Base-by-base conservation (phyloP, 164 flowering plant genomes). In the Dillenia suffruticosa region DNA sequence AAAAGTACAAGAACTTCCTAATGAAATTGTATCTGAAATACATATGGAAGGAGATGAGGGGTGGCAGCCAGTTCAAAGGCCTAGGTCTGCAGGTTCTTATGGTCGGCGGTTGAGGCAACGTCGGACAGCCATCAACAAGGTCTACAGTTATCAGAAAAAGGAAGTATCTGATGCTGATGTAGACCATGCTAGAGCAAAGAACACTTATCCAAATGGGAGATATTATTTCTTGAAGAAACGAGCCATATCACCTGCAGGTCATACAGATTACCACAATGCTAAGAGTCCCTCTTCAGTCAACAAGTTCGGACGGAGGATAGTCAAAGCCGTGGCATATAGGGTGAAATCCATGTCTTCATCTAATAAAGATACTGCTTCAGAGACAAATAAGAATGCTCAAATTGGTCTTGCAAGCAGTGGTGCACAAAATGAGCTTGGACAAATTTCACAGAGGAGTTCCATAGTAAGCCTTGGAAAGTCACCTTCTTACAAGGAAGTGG, bases 401-500 rank as follows among this genome's bases (percentile, higher is more conserved):
- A 32, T 5, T 5, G 40, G 40, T 32, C 40, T 32, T 32, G 40
- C 40, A 32, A 32, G 40, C 40, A 32, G 40, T 32, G 40, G 76
- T 72, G 54, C 76, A 15, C 74, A 76, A 22, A 64, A 51, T 72
- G 83, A 77, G 57, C 56, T 46, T 45, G 67, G 64, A 66, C 52
- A 74, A 49, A 26, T 68, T 63, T 57, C 70, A 19, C 79, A 68
- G 65, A 84, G 68, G 60, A 74, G 75, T 57, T 68, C 90, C 56
- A 63, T 80, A 65, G 77, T 81, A 17, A 79, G 81, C 58, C 82
- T 89, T 67, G 97, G 96, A 44, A 89, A 87, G 69, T 90, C 96
- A 57, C 99, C 93, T 70, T 94, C 98, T 22, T 94, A 94, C 72
- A 94, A 89, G 78, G 99, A 94, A 77, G 97, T 94, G 53, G 97